Evolutionary conservation across 441 rosid species (phyloP), one percentile per base, ranked within the genome.

Genomic region (Pelargonium australe): DNA sequence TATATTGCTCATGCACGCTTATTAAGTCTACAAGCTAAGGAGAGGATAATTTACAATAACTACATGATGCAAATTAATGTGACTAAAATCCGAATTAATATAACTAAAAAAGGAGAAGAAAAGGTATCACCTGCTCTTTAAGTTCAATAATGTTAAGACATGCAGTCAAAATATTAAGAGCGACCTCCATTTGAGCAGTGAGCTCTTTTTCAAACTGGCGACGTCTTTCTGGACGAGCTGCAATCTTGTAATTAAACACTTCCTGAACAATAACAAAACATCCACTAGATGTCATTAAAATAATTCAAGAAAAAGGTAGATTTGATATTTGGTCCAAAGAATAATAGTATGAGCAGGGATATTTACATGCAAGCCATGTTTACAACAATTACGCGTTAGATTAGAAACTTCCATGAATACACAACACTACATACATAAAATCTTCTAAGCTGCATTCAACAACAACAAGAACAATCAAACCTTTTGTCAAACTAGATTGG

Each of bases 191-290:
- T 81, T 95, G 93, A 70, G 91, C 82, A 74, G 92, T 87, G 74
- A 95, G 89, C 80, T 90, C 99, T 64, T 87, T 89, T 77, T 88
- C 98, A 75, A 92, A 95, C 58, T 89, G 95, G 73, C 98, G 94
- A 49, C 98, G 91, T 68, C 97, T 86, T 77, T 95, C 98, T 13
- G 98, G 97, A 73, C 96, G 99, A 79, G 99, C 98, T 28, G 99
- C 97, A 76, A 95, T 95, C 85, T 95, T 95, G 81, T 90, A 89
- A 87, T 95, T 95, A 84, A 77, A 89, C 41, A 84, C 89, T 86
- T 95, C 99, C 99, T 95, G 82, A 71, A 67, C 77, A 53, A 61
- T 68, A 74, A 72, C 31, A 77, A 31, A 71, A 72, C 69, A 80
- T 20, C 43, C 16, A 12, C 37, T 9, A 66, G 31, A 53, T 61